phyloP scores from a whole-genome alignment of 768 basidiomycete species.

The Cyathus striatus region DNA sequence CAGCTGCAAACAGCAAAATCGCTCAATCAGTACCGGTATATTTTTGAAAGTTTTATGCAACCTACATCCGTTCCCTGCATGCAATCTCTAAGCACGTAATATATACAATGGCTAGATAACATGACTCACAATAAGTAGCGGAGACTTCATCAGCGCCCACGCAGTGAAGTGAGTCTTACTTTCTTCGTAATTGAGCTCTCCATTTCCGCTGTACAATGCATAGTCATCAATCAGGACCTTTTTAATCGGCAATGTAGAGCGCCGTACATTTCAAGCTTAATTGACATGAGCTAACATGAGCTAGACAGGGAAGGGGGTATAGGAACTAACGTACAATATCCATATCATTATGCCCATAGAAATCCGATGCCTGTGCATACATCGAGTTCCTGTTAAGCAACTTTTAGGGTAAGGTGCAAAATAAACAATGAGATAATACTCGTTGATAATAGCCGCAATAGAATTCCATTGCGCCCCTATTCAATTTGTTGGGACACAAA shows the following conservation, averaged over 20 bases:
- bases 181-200: conserved; percentile 56
- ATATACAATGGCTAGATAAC: conserved; percentile 1
- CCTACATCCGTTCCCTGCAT: conserved; percentile 30
- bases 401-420: conserved; percentile 1
- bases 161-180: conserved; percentile 68
- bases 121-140: conserved; percentile 43
- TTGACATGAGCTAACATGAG: conserved; percentile 4
- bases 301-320: not conserved
- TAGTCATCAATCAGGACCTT: conserved; percentile 1
- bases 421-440: conserved; percentile 22
- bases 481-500: no score
- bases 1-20: conserved; percentile 34
- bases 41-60: not conserved
- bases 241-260: not conserved
- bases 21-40: not conserved
- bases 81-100: not conserved
- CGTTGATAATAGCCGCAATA: conserved; percentile 47
- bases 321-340: conserved; percentile 44
- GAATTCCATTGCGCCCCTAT: conserved; percentile 39
- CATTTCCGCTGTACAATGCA: conserved; percentile 46
- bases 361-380: conserved; percentile 55
- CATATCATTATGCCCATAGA: conserved; percentile 65
- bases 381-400: conserved; percentile 57
- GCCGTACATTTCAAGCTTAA: conserved; percentile 50
- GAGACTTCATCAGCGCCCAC: conserved; percentile 69